Percentiles rank a stretch among this genome's conserved stretches.
These are phyloP conservation scores for Bidens hawaiensis DNA, from an alignment of 140 eudicot species.

Conservation along the genomic window DNA sequence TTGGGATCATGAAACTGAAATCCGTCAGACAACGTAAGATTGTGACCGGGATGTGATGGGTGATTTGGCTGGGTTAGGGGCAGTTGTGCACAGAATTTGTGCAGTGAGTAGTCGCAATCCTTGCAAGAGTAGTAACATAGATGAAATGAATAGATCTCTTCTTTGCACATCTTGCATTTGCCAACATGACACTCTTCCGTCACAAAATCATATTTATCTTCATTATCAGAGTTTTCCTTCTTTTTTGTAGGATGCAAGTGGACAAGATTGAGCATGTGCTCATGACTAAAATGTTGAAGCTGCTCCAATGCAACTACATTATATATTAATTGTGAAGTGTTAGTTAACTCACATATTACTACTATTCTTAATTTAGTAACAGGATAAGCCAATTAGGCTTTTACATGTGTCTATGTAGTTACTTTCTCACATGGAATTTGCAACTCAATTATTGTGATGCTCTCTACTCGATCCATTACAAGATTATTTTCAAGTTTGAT, in stretches of 20 bases:
- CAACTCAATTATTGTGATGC: no score
- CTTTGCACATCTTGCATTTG: neutral
- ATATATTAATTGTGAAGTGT: no score
- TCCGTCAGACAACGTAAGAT: neutral
- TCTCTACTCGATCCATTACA: no score
- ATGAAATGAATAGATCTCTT: neutral
- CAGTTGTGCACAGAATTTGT: neutral
- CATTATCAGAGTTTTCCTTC: neutral
- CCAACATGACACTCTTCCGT: neutral
- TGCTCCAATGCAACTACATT: constrained; percentile 2
- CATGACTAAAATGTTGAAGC: neutral
- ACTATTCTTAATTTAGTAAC: no score
- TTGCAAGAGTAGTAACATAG: neutral
- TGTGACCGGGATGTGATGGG: neutral
- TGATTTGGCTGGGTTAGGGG: neutral
- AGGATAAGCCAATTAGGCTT: no score
- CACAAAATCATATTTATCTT: neutral
- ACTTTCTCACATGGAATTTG: no score
- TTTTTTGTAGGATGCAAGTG: neutral
- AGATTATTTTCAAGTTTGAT: no score
- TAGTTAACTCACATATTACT: no score
- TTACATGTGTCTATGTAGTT: no score
- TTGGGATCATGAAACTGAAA: neutral
- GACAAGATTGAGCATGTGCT: constrained; percentile 6
- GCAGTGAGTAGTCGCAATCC: neutral